Conservation (phyloP, 2,329 filamentous ascomycete genomes). For the Aspergillus vadensis region DNA sequence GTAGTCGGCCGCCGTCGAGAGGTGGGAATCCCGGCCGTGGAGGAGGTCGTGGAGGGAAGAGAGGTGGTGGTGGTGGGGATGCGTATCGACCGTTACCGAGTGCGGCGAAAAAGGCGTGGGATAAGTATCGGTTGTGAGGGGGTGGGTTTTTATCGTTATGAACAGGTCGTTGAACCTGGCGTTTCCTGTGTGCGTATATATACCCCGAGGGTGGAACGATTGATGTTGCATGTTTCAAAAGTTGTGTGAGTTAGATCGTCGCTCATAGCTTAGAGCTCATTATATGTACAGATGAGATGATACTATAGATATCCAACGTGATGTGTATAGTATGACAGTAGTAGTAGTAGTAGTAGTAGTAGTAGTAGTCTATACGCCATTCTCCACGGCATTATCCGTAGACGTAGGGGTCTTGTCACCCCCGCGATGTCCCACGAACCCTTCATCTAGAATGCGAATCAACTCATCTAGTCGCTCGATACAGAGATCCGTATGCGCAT, state of each 20-base stretch:
- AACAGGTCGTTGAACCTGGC: not conserved
- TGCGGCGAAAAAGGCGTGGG: slow-evolving; percentile 37
- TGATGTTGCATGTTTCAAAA: not conserved
- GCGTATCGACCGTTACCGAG: slow-evolving; percentile 38
- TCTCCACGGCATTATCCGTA: not conserved
- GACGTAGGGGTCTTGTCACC: slow-evolving; percentile 21
- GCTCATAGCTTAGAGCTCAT: not conserved
- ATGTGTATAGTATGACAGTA: not conserved
- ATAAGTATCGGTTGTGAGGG: slow-evolving; percentile 31
- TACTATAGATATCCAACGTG: not conserved
- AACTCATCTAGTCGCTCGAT: slow-evolving; percentile 74
- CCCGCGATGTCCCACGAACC: slow-evolving; percentile 60
- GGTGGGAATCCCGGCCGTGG: slow-evolving; percentile 15
- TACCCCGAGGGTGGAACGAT: not conserved
- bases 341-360: too few species aligned
- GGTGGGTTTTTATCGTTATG: slow-evolving; percentile 5
- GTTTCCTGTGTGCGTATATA: not conserved
- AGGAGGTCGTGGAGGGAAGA: slow-evolving; percentile 23
- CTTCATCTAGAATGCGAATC: slow-evolving; percentile 71
- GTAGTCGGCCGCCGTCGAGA: not conserved
- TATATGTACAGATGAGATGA: not conserved
- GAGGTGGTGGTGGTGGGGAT: slow-evolving; percentile 25
- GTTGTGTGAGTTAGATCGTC: not conserved
- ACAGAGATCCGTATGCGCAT: slow-evolving; percentile 75
- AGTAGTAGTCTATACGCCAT: not conserved